Base-by-base conservation (phyloP, 768 basidiomycete genomes). In the Lactifluus piperatus region DNA sequence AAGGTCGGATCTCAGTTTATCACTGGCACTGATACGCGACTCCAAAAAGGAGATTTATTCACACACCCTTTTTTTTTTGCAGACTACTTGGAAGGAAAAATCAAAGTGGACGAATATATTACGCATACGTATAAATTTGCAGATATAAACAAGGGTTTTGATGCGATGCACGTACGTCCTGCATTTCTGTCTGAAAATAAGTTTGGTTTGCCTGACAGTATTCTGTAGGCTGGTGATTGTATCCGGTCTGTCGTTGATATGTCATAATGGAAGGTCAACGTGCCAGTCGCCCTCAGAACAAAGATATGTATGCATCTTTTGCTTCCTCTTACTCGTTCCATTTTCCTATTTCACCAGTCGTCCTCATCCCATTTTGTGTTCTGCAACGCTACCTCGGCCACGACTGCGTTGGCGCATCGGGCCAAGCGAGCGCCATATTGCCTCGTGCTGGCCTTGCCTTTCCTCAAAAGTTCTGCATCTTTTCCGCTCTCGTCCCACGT, bases 211-310 rank as follows among this genome's bases (percentile, higher is more conserved):
- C 37, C 50, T 32, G 10, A 51, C 59, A 2, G 39, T 52, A 22
- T 54, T 68, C 20, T 64, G 0, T 50, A 93, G 88, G 75, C 72
- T 47, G 94, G 94, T 16, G 79, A 89, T 50, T 97, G 94, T 71
- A 97, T 99, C 68, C 88, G 95, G 63, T 94, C 94, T 64, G 89
- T 99, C 10, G 89, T 97, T 45, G 85, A 95, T 71, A 94, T 97
- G 94, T 57, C 57, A 18, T 65, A 32, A 65, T n/a, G n/a, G n/a
- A n/a, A n/a, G n/a, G n/a, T n/a, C n/a, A n/a, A n/a, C n/a, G n/a
- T n/a, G n/a, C n/a, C n/a, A n/a, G n/a, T n/a, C n/a, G n/a, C n/a
- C n/a, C n/a, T n/a, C n/a, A n/a, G n/a, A n/a, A n/a, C n/a, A n/a
- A n/a, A n/a, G n/a, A n/a, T n/a, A n/a, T n/a, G n/a, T n/a, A n/a